phyloP scores from a whole-genome alignment of 176 grass and related monocot species.

The Themeda triandra region DNA sequence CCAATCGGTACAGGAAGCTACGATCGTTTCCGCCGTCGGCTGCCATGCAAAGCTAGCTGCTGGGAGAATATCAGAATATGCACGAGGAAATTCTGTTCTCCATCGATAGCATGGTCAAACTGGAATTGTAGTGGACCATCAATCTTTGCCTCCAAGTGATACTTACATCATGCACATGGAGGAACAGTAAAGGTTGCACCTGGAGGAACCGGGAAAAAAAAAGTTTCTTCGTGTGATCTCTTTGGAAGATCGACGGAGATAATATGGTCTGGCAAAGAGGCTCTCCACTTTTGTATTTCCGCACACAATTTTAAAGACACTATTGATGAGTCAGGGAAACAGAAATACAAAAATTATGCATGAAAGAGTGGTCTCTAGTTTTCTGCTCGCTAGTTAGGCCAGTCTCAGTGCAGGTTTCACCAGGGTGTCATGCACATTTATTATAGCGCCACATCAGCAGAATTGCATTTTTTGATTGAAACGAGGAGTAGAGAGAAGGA shows the following conservation, averaged over 20 bases:
- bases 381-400: too few relatives aligned
- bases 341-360: too few relatives aligned
- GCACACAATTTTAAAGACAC: neutral
- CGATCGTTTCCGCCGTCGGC: conserved; percentile 22
- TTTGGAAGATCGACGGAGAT: too few relatives aligned
- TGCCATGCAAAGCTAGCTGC: neutral
- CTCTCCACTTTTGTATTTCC: neutral
- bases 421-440: too few relatives aligned
- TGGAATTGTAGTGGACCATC: neutral
- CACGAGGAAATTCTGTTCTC: neutral
- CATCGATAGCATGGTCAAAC: conserved; percentile 4
- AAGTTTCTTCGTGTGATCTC: neutral
- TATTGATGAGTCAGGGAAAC: too few relatives aligned
- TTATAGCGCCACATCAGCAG: too few relatives aligned
- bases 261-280: neutral
- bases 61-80: neutral
- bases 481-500: too few relatives aligned
- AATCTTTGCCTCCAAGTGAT: neutral
- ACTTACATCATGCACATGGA: neutral
- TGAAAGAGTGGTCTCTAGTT: too few relatives aligned
- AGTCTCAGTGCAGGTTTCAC: too few relatives aligned
- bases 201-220: too few relatives aligned
- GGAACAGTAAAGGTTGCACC: neutral
- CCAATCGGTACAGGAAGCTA: neutral
- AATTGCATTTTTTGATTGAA: too few relatives aligned